Base-by-base conservation (phyloP, 192 early-diverging fungal genomes). In the Mortierella alpina region DNA sequence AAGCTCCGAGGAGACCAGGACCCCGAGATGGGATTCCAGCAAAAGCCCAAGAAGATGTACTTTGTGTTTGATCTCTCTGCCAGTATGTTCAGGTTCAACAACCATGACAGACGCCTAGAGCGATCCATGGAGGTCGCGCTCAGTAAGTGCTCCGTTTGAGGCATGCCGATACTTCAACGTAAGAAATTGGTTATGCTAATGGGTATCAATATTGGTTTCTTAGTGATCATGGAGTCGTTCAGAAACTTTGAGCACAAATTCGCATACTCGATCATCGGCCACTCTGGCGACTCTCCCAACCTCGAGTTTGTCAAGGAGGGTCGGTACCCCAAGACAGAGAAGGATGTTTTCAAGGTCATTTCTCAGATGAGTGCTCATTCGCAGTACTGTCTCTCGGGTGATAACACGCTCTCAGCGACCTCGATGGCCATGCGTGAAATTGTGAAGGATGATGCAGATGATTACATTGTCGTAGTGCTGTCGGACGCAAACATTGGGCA, bases 51-150 rank as follows among this genome's bases (percentile, higher is more conserved):
- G 75, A 80, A 87, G 54, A 86, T 95, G 81, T 88, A 85, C 64
- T 91, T 95, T 84, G 89, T 92, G 15, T 95, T 95, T 86, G 94
- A 95, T 85, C 72, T 95, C 41, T 89, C 87, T 46, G 94, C 91
- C 51, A 88, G 86, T 65, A 91, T 91, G 90, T 88, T 86, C 85
- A 78, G 88, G 13, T 91, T 91, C 73, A 91, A 91, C 51, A 83
- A 85, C 20, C 86, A 91, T 55, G 90, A 91, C 62, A 72, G 87
- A 59, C 86, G 90, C 9, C 69, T 91, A 62, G 87, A 91, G 40
- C 82, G 90, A 15, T 89, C 87, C 17, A 86, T 90, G 86, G 89
- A 90, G 66, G 86, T 90, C 12, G 89, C 89, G 1, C 69, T 90
- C 11, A 88, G 83, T 84, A 68, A 72, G 83, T 82, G 18, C 3